Conservation (phyloP, 441 rosid genomes). For the Arabidopsis lyrata region DNA sequence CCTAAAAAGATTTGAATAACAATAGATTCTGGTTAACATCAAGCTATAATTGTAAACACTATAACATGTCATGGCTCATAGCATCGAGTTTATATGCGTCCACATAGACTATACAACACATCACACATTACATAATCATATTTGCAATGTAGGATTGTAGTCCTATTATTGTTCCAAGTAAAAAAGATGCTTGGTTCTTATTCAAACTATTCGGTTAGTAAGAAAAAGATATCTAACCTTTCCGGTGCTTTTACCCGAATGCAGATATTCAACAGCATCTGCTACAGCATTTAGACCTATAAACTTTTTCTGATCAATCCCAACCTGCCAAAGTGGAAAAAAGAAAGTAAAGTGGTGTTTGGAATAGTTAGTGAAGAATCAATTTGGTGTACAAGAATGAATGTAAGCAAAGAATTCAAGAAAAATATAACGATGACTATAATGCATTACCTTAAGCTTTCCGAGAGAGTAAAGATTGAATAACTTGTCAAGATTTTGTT, state of each 20-base stretch:
- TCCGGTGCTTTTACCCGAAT: slow-evolving; percentile 95
- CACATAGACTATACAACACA: neutral
- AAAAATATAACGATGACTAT: neutral
- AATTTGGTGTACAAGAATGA: neutral
- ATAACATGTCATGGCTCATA: neutral
- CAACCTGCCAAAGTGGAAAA: slow-evolving; percentile 51
- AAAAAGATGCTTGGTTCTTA: neutral
- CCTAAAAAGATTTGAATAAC: slow-evolving; percentile 49
- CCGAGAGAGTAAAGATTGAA: slow-evolving; percentile 72
- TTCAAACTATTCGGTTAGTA: neutral
- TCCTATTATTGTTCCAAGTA: neutral
- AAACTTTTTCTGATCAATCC: slow-evolving; percentile 78
- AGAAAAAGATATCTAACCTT: slow-evolving; percentile 55
- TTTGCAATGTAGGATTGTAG: neutral
- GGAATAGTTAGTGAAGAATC: neutral
- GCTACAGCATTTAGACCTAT: slow-evolving; percentile 73
- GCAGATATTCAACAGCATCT: slow-evolving; percentile 97
- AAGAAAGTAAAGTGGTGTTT: neutral
- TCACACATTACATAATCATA: neutral
- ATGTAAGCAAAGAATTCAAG: neutral
- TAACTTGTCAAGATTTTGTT: slow-evolving; percentile 74
- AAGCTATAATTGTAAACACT: neutral
- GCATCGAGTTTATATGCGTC: neutral
- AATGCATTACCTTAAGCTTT: slow-evolving; percentile 77
- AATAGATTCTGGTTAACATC: neutral